A percentile compares a stretch with the other conserved stretches of the same genome.
Conservation (phyloP, 345 rosid species). For the Eucalyptus curtisii region DNA sequence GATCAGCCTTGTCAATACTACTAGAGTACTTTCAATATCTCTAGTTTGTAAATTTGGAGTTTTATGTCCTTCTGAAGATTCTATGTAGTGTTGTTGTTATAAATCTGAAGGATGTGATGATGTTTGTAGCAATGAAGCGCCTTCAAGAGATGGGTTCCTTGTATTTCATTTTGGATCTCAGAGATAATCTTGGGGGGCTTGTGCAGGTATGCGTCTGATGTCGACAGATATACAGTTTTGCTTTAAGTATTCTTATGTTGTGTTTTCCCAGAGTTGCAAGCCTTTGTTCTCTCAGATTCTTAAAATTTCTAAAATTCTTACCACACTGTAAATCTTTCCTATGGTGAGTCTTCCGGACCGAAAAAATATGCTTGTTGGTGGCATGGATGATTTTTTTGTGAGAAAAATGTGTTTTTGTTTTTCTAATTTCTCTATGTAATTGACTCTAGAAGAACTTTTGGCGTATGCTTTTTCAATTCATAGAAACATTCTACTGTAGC, state of each 20-base stretch:
- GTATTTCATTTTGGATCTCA: conserved; percentile 78
- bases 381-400: not conserved
- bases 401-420: not conserved
- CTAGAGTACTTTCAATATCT: not conserved
- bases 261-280: not conserved
- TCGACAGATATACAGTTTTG: not conserved
- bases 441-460: not conserved
- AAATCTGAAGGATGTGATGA: not conserved
- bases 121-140: conserved; percentile 66
- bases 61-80: not conserved
- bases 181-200: conserved; percentile 97
- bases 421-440: not conserved
- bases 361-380: not conserved
- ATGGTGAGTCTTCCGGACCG: not conserved
- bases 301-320: not conserved
- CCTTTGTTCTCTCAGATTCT: not conserved
- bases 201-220: conserved; percentile 43
- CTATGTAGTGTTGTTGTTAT: not conserved
- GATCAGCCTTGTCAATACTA: not conserved
- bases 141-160: conserved; percentile 88
- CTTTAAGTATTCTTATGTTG: not conserved
- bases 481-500: not conserved
- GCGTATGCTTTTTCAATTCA: not conserved
- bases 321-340: not conserved
- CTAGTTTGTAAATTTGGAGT: not conserved